These are phyloP conservation scores for Calonectria crousiana DNA, from an alignment of 2,329 filamentous ascomycete genomes.

Conservation along the genomic window DNA sequence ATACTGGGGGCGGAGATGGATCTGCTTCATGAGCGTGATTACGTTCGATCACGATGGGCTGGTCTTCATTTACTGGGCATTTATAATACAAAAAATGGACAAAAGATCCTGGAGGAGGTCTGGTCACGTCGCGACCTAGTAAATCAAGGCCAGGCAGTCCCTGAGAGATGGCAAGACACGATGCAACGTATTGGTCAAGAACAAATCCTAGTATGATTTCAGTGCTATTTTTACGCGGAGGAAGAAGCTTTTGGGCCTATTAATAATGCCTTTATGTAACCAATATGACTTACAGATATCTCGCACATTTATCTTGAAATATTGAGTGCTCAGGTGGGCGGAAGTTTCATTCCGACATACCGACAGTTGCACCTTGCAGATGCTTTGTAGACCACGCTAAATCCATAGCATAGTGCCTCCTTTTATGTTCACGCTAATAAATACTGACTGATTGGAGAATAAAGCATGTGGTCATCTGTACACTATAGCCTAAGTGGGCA, in stretches of 20 bases:
- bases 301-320: background rate
- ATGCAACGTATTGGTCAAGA: constrained; percentile 22
- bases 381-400: background rate
- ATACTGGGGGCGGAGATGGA: constrained; percentile 24
- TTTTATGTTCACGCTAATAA: background rate
- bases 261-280: background rate
- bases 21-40: constrained; percentile 14
- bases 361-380: background rate
- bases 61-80: constrained; percentile 24
- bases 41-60: constrained; percentile 19
- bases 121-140: constrained; percentile 20
- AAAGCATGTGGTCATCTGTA: background rate
- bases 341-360: background rate
- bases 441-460: background rate
- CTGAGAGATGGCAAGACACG: constrained; percentile 23
- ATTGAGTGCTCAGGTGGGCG: background rate
- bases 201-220: constrained; percentile 17
- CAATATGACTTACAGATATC: background rate
- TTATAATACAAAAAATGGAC: constrained; percentile 21
- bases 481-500: background rate
- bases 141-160: constrained; percentile 5
- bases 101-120: constrained; percentile 19
- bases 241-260: background rate
- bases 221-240: background rate
- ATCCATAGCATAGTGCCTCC: background rate